phyloP scores from a whole-genome alignment of 2,329 filamentous ascomycete species.

The Diplodia scrobiculata region DNA sequence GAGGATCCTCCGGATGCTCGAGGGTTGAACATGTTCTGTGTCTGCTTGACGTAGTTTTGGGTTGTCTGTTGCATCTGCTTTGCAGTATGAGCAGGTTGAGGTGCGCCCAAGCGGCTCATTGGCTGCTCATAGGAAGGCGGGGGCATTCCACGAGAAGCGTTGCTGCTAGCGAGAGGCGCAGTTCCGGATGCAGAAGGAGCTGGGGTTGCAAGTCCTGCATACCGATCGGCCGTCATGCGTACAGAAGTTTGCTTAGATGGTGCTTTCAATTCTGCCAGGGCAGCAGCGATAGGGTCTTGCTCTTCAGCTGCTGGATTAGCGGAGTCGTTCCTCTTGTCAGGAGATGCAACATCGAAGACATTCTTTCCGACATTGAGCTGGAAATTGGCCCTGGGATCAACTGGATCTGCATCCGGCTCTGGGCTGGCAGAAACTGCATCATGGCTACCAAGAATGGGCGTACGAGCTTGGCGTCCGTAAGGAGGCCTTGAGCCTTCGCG shows the following conservation, averaged over 20 bases:
- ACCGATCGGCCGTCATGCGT: conserved; percentile 92
- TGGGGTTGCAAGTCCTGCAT: conserved; percentile 74
- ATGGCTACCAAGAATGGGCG: conserved; percentile 37
- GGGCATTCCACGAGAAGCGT: conserved; percentile 70
- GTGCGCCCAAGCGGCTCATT: conserved; percentile 79
- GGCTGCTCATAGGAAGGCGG: conserved; percentile 83
- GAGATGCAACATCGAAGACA: conserved; percentile 86
- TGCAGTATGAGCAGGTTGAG: conserved; percentile 87
- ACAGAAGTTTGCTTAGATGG: conserved; percentile 77
- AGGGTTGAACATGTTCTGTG: conserved; percentile 71
- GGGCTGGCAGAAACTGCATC: conserved; percentile 29
- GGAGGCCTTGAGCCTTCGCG: conserved; percentile 47
- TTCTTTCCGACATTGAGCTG: conserved; percentile 95
- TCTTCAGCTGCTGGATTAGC: conserved; percentile 56
- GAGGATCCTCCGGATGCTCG: conserved; percentile 29
- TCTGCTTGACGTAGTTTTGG: conserved; percentile 82
- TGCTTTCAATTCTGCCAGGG: conserved; percentile 88
- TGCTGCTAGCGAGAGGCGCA: conserved; percentile 44
- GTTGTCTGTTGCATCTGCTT: conserved; percentile 95
- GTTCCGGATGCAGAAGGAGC: conserved; percentile 35
- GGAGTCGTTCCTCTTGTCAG: conserved; percentile 56
- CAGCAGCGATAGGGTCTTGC: conserved; percentile 84
- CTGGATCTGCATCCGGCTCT: conserved; percentile 66
- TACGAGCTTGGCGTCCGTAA: conserved; percentile 38
- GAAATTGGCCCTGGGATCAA: conserved; percentile 88